These are phyloP conservation scores for Penicillium robsamsonii DNA, from an alignment of 495 filamentous ascomycete genomes.

Conservation along the genomic window DNA sequence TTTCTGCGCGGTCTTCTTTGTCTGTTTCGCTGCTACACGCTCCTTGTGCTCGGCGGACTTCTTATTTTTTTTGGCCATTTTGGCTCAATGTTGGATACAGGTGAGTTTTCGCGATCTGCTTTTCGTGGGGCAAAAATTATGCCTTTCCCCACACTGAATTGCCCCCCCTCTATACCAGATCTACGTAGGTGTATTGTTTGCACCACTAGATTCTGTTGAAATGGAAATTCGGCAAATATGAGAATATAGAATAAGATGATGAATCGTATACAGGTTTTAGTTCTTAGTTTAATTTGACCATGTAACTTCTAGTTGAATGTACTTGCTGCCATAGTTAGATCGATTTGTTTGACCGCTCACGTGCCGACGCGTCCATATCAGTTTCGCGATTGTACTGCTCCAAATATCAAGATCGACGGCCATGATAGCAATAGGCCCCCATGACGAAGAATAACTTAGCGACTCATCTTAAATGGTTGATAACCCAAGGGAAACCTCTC, in stretches of 20 bases:
- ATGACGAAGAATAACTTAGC: slow-evolving; percentile 55
- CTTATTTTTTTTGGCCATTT: slow-evolving; percentile 53
- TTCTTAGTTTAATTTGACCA: background rate
- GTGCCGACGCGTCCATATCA: slow-evolving; percentile 29
- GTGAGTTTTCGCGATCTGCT: slow-evolving; percentile 12
- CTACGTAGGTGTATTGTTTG: background rate
- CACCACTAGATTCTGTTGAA: background rate
- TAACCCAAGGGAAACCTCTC: slow-evolving; percentile 40
- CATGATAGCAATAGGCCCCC: slow-evolving; percentile 38
- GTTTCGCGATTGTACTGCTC: slow-evolving; percentile 20
- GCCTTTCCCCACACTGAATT: slow-evolving; percentile 22
- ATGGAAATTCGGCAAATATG: background rate
- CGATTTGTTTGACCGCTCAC: slow-evolving; percentile 27
- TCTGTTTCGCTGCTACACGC: slow-evolving; percentile 52
- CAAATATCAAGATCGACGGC: slow-evolving; percentile 17
- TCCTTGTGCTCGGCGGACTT: slow-evolving; percentile 57
- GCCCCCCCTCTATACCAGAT: slow-evolving; percentile 10
- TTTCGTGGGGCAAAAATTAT: slow-evolving; percentile 31
- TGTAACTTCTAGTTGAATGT: background rate
- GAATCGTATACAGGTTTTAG: background rate
- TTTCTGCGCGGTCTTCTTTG: slow-evolving; percentile 65
- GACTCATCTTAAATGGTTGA: slow-evolving; percentile 51
- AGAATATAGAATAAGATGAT: background rate
- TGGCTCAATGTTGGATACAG: slow-evolving; percentile 20
- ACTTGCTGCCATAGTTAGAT: slow-evolving; percentile 8